Conservation (phyloP, 768 basidiomycete species). For the Chalciporus pseudorubinellus region DNA sequence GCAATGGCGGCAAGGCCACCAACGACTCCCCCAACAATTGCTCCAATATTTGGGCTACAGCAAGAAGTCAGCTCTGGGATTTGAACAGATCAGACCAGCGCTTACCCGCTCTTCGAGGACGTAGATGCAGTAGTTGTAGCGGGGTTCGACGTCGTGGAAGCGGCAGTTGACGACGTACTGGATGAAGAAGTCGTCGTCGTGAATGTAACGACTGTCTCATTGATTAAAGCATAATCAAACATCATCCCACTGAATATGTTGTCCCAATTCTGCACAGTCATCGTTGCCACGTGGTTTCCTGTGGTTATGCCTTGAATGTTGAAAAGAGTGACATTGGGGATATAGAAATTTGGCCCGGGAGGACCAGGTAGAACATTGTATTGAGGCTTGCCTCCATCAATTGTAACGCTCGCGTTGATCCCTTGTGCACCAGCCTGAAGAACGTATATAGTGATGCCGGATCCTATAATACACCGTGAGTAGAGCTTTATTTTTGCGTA, state of each 20-base stretch:
- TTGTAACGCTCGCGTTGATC: constrained; percentile 13
- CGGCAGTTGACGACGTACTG: neutral
- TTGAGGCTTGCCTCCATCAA: constrained; percentile 8
- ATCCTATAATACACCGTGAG: constrained; percentile 9
- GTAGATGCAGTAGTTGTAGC: neutral
- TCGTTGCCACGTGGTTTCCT: constrained; percentile 13
- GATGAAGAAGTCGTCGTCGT: neutral
- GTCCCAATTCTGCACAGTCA: constrained; percentile 14
- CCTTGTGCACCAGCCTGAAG: constrained; percentile 18
- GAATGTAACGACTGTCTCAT: constrained; percentile 11
- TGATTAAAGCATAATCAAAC: constrained; percentile 18
- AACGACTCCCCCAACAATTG: constrained; percentile 11
- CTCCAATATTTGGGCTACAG: constrained; percentile 5
- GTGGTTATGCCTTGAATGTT: constrained; percentile 11
- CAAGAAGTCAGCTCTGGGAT: neutral
- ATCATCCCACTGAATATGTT: constrained; percentile 15
- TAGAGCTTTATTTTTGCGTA: neutral
- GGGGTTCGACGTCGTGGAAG: neutral
- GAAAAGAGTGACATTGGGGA: constrained; percentile 14
- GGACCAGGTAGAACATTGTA: constrained; percentile 10
- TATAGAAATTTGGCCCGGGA: constrained; percentile 11
- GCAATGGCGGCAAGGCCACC: constrained; percentile 12
- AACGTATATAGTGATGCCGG: constrained; percentile 19
- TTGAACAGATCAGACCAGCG: no score
- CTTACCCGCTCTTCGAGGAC: neutral